Evolutionary conservation across 2,329 filamentous ascomycete species (phyloP).

Genomic region (Lasiodiplodia gonubiensis): DNA sequence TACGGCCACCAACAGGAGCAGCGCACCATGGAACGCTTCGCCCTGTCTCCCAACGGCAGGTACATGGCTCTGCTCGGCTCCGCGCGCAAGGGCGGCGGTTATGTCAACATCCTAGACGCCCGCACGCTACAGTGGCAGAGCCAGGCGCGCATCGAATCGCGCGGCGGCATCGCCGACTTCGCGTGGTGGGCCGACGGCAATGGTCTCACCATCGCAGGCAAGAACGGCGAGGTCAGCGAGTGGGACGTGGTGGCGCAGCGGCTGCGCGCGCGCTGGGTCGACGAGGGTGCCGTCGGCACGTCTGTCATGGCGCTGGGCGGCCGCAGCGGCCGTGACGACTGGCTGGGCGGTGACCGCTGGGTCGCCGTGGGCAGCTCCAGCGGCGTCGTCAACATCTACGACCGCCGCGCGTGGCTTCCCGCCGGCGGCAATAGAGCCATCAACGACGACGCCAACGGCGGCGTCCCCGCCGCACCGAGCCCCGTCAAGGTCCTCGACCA

Average conservation of each 20-base stretch:
- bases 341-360: conserved; percentile 82
- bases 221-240: conserved; percentile 88
- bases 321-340: conserved; percentile 61
- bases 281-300: conserved; percentile 86
- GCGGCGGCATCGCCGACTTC: conserved; percentile 86
- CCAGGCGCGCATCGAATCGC: conserved; percentile 79
- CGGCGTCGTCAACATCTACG: conserved; percentile 93
- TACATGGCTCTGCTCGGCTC: conserved; percentile 85
- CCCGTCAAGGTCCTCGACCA: conserved; percentile 81
- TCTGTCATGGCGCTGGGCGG: conserved; percentile 81
- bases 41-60: conserved; percentile 81
- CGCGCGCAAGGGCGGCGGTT: conserved; percentile 81
- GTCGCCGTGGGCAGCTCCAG: conserved; percentile 84
- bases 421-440: conserved; percentile 38
- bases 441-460: conserved; percentile 42
- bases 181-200: conserved; percentile 88
- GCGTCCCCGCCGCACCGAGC: conserved; percentile 70
- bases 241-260: conserved; percentile 73
- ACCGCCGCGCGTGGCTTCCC: conserved; percentile 68
- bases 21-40: conserved; percentile 88
- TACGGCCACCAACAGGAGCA: conserved; percentile 81
- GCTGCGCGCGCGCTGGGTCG: conserved; percentile 82
- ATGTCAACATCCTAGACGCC: conserved; percentile 83
- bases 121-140: conserved; percentile 85
- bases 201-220: conserved; percentile 81